Base-by-base conservation (phyloP, 2,329 filamentous ascomycete genomes). In the Ramichloridium luteum region DNA sequence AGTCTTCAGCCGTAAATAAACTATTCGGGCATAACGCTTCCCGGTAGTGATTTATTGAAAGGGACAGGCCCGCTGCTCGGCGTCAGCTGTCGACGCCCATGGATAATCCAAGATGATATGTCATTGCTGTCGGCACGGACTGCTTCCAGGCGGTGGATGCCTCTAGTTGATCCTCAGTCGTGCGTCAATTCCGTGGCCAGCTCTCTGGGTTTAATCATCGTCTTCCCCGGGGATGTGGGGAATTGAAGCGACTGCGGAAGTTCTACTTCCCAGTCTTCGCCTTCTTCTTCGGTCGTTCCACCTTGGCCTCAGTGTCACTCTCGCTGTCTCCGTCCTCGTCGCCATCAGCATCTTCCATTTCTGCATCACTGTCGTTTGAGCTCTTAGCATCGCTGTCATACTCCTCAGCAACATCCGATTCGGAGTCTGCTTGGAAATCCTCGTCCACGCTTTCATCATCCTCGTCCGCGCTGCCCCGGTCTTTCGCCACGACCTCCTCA, bases 391-490 rank as follows among this genome's bases (percentile, higher is more conserved):
- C 79, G 32, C 81, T 88, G 58, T 98, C 90, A 47, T 75, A 98
- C 55, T 98, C 92, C 59, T 98, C 90, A 1, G 88, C 90, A 2
- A 94, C 86, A 46, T 98, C 90, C 32, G 81, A 92, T 43, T 98
- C 90, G 10, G 80, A 86, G 40, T 92, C 84, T 4, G 80, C 82
- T 47, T 80, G 73, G 67, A 98, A 98, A 61, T 98, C 90, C 56
- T 98, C 90, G 48, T 98, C 90, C 6, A 86, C 76, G 38, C 80
- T 88, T 64, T 96, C 88, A 53, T 88, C 81, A 49, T 98, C 90
- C 58, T 98, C 90, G 53, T 96, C 90, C 3, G 88, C 90, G 16
- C 81, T 90, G 42, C 90, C 88, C 36, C 86, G 77, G 56, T 90
- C 83, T 2, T 77, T 71, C 16, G 67, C 74, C 5, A 77, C 79